These are phyloP conservation scores for Alternaria ethzedia DNA, from an alignment of 2,329 filamentous ascomycete genomes.

Conservation along the genomic window DNA sequence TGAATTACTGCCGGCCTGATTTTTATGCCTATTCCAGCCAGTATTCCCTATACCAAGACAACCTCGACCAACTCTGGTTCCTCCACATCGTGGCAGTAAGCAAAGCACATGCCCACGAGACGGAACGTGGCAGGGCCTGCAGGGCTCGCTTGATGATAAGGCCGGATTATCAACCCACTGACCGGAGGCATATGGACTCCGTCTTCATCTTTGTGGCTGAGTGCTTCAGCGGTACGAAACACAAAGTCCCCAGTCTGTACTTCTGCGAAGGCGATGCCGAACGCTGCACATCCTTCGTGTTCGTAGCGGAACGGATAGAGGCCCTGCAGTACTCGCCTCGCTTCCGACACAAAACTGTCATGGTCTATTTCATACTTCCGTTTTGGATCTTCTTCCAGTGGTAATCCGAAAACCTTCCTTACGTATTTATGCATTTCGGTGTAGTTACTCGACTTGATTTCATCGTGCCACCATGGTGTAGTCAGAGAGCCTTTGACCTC, in stretches of 20 bases:
- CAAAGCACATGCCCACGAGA: background rate
- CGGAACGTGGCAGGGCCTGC: background rate
- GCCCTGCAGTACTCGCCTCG: background rate
- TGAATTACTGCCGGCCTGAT: no score
- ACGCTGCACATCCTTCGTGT: rapidly evolving
- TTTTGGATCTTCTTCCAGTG: no score
- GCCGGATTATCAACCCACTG: background rate
- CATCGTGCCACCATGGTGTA: no score
- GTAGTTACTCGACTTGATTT: no score
- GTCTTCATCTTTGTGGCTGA: rapidly evolving
- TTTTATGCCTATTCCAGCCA: background rate
- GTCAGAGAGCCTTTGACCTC: no score
- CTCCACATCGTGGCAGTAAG: background rate
- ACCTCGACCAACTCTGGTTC: background rate
- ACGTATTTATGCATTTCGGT: no score
- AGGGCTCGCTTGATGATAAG: background rate
- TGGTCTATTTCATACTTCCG: background rate
- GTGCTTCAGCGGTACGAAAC: background rate
- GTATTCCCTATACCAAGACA: background rate
- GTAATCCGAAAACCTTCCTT: background rate
- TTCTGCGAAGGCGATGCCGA: background rate
- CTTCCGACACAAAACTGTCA: background rate
- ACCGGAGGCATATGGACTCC: background rate
- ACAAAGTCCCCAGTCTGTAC: background rate
- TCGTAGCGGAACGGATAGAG: background rate